Base-by-base conservation (phyloP, 352 stramenopile genomes). In the Plasmopara muralis region DNA sequence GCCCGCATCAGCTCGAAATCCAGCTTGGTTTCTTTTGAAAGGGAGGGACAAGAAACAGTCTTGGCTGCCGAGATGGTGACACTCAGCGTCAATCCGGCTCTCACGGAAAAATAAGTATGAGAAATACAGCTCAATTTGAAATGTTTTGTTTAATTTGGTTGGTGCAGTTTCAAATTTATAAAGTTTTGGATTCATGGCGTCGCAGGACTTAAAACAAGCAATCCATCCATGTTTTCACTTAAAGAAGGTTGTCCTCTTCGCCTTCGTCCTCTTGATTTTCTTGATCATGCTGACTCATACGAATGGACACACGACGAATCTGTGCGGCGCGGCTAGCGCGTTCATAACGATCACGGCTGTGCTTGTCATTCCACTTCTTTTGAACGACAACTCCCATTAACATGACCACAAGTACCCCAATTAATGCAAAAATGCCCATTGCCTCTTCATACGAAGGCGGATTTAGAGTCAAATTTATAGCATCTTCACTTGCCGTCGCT, bases 241-340 rank as follows among this genome's bases (percentile, higher is more conserved):
- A 88, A 44, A 89, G 55, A 35, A 89, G 57, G 29, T 50, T 76
- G 42, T 83, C 74, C 34, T 66, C 42, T 57, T 87, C 71, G 16
- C 75, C 70, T 50, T 83, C 72, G 34, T 77, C 60, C 9, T 79
- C 67, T 6, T 70, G 50, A 25, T 75, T 69, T 9, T 81, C 61
- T 10, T 70, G 48, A 1, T 68, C 59, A 37, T 80, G 66, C 25
- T 83, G 72, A 41, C 66, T 73, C 79, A 90, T 88, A 37, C 70
- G 68, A 57, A 87, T 77, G 29, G 79, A 88, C 13, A 90, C 77
- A 53, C 79, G 79, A 37, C 62, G 77, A 48, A 90, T 82, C 62
- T 90, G 79, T 38, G 79, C 77, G 4, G 75, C 77, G 7, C 67
- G 67, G 34, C 68, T 87, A 2, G 79, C 79, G 8, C 78, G 82